phyloP scores from a whole-genome alignment of 2,329 filamentous ascomycete species.

The Neofusicoccum sp. region DNA sequence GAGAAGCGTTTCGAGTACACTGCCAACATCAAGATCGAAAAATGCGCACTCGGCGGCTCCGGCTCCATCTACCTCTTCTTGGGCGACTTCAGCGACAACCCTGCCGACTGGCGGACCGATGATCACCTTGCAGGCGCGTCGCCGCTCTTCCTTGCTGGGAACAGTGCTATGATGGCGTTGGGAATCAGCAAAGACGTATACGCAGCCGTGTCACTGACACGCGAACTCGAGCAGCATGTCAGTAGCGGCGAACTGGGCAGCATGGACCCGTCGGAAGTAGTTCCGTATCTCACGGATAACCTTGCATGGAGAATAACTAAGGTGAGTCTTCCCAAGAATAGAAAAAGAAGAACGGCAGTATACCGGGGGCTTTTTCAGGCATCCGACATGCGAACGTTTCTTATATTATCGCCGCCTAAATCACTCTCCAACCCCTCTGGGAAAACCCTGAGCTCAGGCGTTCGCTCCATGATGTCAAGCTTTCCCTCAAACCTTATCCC shows the following conservation, averaged over 20 bases:
- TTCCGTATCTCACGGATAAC: constrained; percentile 24
- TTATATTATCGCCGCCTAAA: not conserved
- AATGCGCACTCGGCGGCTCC: constrained; percentile 59
- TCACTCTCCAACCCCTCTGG: not conserved
- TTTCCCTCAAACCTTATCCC: too few relatives aligned
- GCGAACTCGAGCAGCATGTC: constrained; percentile 37
- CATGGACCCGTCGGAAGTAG: constrained; percentile 26
- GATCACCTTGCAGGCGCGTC: constrained; percentile 62
- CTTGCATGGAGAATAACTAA: constrained; percentile 27
- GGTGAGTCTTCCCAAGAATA: constrained; percentile 8
- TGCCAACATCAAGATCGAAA: constrained; percentile 63
- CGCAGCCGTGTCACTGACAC: constrained; percentile 47
- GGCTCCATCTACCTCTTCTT: constrained; percentile 70
- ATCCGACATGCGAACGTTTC: not conserved
- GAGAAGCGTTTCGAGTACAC: constrained; percentile 58
- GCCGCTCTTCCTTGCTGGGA: constrained; percentile 41
- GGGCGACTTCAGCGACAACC: constrained; percentile 47
- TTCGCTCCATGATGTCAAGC: not conserved
- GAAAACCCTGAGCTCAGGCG: not conserved
- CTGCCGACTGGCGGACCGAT: constrained; percentile 51
- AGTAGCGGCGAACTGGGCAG: constrained; percentile 32
- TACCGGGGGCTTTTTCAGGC: not conserved
- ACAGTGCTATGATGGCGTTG: not conserved
- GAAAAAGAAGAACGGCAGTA: constrained; percentile 15
- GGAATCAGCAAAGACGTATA: constrained; percentile 21